A percentile compares a stretch with the other conserved stretches of the same genome.
phyloP scores from a whole-genome alignment of 169 alveolate species.

The Ichthyophthirius multifiliis region DNA sequence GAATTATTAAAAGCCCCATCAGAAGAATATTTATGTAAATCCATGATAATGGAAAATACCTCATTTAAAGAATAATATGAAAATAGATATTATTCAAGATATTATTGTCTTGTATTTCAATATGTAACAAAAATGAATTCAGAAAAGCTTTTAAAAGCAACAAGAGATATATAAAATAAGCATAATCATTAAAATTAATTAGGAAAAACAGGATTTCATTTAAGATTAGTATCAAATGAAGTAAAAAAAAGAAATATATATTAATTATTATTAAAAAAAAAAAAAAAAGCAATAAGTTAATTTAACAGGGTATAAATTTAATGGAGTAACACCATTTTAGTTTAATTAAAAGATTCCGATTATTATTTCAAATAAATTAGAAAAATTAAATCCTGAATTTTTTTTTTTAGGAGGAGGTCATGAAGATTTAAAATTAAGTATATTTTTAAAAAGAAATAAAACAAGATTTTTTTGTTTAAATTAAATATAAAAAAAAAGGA shows the following conservation, averaged over 20 bases:
- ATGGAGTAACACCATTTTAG: slow-evolving; percentile 78
- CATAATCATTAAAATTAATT: slow-evolving; percentile 23
- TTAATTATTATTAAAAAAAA: neutral
- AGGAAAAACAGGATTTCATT: slow-evolving; percentile 65
- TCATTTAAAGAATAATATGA: slow-evolving; percentile 47
- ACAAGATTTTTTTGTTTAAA: neutral
- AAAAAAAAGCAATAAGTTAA: slow-evolving; percentile 28
- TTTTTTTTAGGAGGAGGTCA: slow-evolving; percentile 44
- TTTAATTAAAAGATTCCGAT: slow-evolving; percentile 46
- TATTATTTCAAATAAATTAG: slow-evolving; percentile 18
- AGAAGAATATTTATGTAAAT: slow-evolving; percentile 62
- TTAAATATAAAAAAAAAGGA: neutral
- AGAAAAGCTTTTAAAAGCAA: slow-evolving; percentile 51
- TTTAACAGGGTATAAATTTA: slow-evolving; percentile 70
- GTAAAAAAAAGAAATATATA: neutral
- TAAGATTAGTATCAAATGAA: slow-evolving; percentile 62
- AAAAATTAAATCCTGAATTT: slow-evolving; percentile 2
- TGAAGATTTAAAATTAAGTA: slow-evolving; percentile 24
- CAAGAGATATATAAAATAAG: slow-evolving; percentile 45
- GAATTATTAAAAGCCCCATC: slow-evolving; percentile 58
- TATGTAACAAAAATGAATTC: slow-evolving; percentile 64
- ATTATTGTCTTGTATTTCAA: slow-evolving; percentile 58
- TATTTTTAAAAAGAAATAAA: neutral
- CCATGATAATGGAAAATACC: slow-evolving; percentile 69
- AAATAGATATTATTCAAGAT: slow-evolving; percentile 50